Evolutionary conservation across 768 basidiomycete genomes (phyloP).

Genomic region (Trametes elegans): DNA sequence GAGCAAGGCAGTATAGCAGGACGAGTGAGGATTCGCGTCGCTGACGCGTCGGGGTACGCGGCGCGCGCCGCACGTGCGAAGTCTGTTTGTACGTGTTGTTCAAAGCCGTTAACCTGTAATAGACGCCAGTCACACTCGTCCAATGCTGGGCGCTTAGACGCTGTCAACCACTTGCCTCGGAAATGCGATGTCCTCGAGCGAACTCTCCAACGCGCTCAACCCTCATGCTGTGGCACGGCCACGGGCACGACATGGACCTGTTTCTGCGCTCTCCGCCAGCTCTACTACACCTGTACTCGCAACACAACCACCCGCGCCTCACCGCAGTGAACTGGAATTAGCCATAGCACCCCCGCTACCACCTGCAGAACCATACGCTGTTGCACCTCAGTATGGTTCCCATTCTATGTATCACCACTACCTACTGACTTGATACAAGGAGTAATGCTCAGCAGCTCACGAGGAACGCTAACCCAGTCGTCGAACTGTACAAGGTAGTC

Average conservation of each 20-base stretch:
- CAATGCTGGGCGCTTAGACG: neutral
- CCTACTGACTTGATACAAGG: neutral
- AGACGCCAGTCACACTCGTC: slow-evolving; percentile 1
- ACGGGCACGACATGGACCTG: neutral
- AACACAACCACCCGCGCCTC: slow-evolving; percentile 47
- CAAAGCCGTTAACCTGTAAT: neutral
- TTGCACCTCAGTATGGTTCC: slow-evolving; percentile 7
- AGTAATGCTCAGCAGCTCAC: neutral
- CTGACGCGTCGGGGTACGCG: slow-evolving; percentile 40
- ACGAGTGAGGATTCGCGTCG: slow-evolving; percentile 28
- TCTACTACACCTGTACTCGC: slow-evolving; percentile 10
- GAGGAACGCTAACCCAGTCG: slow-evolving; percentile 40
- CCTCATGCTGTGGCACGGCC: slow-evolving; percentile 50
- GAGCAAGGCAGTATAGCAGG: neutral
- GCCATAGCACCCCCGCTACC: slow-evolving; percentile 45
- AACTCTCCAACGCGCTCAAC: slow-evolving; percentile 78
- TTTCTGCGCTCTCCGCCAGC: neutral
- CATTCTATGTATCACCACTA: neutral
- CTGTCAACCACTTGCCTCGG: neutral
- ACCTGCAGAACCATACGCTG: slow-evolving; percentile 23
- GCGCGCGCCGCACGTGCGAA: slow-evolving; percentile 25
- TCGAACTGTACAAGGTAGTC: slow-evolving; percentile 56
- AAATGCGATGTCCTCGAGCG: slow-evolving; percentile 58
- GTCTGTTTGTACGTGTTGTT: slow-evolving; percentile 22
- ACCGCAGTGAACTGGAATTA: slow-evolving; percentile 64